Percentiles rank a stretch among this genome's conserved stretches.
phyloP scores from a whole-genome alignment of 495 filamentous ascomycete genomes.

The Chaetomium tenue region DNA sequence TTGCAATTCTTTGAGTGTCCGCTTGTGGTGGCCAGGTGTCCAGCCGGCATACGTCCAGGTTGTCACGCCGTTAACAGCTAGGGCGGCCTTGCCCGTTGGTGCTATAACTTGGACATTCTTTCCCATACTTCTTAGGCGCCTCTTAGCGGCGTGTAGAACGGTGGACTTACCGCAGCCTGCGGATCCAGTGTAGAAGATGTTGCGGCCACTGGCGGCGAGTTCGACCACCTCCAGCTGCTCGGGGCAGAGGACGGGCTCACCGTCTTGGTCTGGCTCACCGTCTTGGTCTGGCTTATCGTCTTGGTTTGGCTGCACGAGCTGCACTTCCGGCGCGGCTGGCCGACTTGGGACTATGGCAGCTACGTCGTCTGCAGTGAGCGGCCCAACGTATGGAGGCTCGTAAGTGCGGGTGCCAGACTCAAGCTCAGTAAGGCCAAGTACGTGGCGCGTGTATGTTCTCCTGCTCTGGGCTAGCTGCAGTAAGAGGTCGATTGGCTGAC shows the following conservation, averaged over 20 bases:
- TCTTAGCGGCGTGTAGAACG: conserved; percentile 51
- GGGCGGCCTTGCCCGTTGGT: conserved; percentile 56
- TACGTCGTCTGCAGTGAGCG: background rate
- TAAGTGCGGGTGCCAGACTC: conserved; percentile 19
- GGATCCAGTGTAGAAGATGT: conserved; percentile 63
- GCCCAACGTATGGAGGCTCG: conserved; percentile 23
- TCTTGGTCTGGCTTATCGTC: too few species aligned
- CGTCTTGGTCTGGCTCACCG: too few species aligned
- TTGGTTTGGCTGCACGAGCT: too few species aligned
- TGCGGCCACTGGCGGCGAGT: conserved; percentile 47
- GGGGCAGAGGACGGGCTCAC: conserved; percentile 35
- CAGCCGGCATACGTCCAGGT: conserved; percentile 57
- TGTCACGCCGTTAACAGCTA: conserved; percentile 52
- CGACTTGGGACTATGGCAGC: too few species aligned
- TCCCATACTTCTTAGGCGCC: conserved; percentile 35
- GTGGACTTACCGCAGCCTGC: conserved; percentile 62
- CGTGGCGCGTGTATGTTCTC: background rate
- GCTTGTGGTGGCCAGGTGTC: conserved; percentile 40
- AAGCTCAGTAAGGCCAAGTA: conserved; percentile 14
- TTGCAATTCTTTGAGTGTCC: conserved; percentile 18
- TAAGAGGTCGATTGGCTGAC: too few species aligned
- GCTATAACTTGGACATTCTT: conserved; percentile 51
- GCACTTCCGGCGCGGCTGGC: too few species aligned
- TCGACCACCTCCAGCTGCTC: conserved; percentile 52
- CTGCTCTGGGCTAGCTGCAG: background rate